Evolutionary conservation across 805 yeast genomes (phyloP).

Genomic region (Myxozyma sirexii): DNA sequence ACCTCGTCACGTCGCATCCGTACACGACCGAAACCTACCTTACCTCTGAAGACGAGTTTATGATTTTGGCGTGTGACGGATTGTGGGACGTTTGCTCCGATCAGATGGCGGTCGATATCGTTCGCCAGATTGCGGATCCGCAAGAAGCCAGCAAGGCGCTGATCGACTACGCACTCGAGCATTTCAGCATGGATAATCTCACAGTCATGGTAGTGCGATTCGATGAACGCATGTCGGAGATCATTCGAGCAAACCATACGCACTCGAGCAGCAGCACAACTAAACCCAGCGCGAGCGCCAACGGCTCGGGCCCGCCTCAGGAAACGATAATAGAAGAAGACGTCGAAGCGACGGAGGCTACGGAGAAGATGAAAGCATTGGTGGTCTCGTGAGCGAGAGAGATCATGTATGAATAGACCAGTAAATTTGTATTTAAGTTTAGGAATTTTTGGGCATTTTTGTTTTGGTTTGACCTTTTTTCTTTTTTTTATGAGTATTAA

Average conservation of each 20-base stretch:
- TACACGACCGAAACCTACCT: slow-evolving; percentile 87
- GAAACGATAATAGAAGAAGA: not conserved
- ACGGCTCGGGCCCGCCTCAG: not conserved
- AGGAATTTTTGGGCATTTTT: not conserved
- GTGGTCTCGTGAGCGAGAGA: not conserved
- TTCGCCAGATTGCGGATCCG: slow-evolving; percentile 51
- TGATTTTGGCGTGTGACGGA: slow-evolving; percentile 95
- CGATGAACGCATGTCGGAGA: slow-evolving; percentile 21
- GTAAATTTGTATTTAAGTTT: not conserved
- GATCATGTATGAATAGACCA: too few species aligned
- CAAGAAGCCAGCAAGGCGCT: slow-evolving; percentile 33
- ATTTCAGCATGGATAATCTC: slow-evolving; percentile 84
- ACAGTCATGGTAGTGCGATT: slow-evolving; percentile 81
- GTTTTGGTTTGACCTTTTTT: not conserved
- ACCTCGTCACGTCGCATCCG: slow-evolving; percentile 84
- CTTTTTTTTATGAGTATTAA: not conserved
- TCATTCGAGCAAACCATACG: slow-evolving; percentile 17
- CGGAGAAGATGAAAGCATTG: not conserved
- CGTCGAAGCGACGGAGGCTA: slow-evolving; percentile 8
- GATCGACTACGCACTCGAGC: slow-evolving; percentile 60
- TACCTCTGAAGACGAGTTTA: slow-evolving; percentile 65
- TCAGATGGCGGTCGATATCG: slow-evolving; percentile 75
- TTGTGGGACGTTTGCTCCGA: slow-evolving; percentile 94
- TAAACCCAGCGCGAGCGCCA: not conserved
- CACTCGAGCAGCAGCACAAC: not conserved